Evolutionary conservation across 371 early-diverging fungal genomes (phyloP), one percentile per base, ranked within the genome.

Genomic region (Amoeboaphelidium protococcarum): DNA sequence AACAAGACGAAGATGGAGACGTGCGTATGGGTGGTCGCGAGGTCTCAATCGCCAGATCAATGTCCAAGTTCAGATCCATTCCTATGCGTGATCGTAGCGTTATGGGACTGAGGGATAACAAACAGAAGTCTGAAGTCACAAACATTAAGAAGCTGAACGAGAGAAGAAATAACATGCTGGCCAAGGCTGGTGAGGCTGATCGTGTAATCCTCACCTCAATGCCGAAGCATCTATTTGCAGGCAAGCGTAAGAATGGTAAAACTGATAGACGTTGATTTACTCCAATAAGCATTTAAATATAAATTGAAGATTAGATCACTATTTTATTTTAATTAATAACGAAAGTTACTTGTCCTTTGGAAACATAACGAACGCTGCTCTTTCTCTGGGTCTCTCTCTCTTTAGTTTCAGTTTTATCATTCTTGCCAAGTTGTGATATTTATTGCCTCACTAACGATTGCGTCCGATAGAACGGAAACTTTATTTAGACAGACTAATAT

Each of bases 151-250:
- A 31, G 16, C 4, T 19, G 6, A 23, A 41, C 26, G 26, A 54
- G 25, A 25, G 37, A 22, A 25, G 26, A 21, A 21, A 43, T n/a
- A 37, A 25, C 21, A 47, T 51, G 19, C 25, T 48, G 23, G 51
- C 42, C 4, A 26, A 40, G 12, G 40, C 73, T 31, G 92, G 91
- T 55, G 96, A 97, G 62, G 66, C 86, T 24, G 97, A 97, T 59
- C 74, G 96, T 56, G 63, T 59, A 21, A 85, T 94, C 45, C 59
- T 61, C 47, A 72, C 71, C 51, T 88, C 87, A 72, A 79, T 75
- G 80, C 97, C 97, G 49, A 90, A 90, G 72, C 95, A 96, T 60
- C 68, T 97, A 70, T 90, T 89, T 61, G 64, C 83, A 40, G 87
- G 90, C 57, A 95, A 95, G 71, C 71, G 85, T 50, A 67, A 70